Percentiles rank a stretch among this genome's conserved stretches.
phyloP scores from a whole-genome alignment of 306 rosid species.

The Oxytropis ochrocephala region DNA sequence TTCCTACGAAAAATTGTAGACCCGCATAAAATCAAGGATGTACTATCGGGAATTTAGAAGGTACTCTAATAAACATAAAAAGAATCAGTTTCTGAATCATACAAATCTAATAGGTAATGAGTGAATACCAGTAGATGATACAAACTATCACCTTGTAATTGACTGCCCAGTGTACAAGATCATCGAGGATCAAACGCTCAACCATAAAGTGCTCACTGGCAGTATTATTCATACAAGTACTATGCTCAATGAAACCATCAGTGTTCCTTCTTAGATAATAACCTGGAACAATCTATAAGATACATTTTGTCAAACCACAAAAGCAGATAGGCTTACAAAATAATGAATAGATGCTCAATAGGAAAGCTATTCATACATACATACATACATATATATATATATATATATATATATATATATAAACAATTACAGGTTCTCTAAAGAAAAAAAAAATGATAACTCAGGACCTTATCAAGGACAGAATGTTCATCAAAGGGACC shows the following conservation, averaged over 20 bases:
- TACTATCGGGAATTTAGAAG: not conserved
- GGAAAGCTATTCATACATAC: conserved; percentile 5
- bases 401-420: too few species aligned
- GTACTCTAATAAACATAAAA: not conserved
- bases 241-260: conserved; percentile 87
- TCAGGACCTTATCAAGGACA: conserved; percentile 81
- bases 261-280: conserved; percentile 84
- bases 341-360: conserved; percentile 16
- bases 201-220: conserved; percentile 96
- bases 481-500: conserved; percentile 79
- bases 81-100: not conserved
- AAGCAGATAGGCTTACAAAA: conserved; percentile 15
- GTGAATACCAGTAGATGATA: conserved; percentile 12
- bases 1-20: not conserved
- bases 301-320: conserved; percentile 27
- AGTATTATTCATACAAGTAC: conserved; percentile 89
- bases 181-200: conserved; percentile 84
- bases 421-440: conserved; percentile 5
- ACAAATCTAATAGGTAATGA: conserved; percentile 8
- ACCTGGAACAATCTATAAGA: conserved; percentile 92
- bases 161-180: conserved; percentile 87
- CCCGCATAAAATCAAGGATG: not conserved
- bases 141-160: conserved; percentile 69
- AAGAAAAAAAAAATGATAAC: conserved; percentile 15
- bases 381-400: too few species aligned